Conservation (phyloP, 306 rosid genomes). For the Arachis hypogaea region DNA sequence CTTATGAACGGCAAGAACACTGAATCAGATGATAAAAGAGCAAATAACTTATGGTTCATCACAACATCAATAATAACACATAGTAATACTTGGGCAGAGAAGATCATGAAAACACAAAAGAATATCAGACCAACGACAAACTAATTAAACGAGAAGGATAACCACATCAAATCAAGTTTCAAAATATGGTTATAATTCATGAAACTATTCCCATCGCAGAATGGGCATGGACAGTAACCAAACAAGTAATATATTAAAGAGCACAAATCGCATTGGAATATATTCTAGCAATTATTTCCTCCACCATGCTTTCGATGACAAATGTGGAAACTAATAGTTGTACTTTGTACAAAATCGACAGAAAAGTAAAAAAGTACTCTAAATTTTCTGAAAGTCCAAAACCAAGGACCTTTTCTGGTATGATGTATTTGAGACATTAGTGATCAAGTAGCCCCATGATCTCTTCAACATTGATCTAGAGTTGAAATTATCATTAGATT, state of each 20-base stretch:
- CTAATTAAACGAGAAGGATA: background rate
- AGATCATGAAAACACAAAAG: background rate
- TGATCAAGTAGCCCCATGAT: background rate
- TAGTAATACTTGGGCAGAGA: background rate
- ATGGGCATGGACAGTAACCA: background rate
- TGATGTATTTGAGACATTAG: background rate
- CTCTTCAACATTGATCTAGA: constrained; percentile 11
- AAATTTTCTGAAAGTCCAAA: constrained; percentile 1
- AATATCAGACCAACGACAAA: constrained; percentile 5
- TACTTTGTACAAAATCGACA: background rate
- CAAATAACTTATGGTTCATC: background rate
- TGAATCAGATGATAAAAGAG: background rate
- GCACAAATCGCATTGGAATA: background rate
- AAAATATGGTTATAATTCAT: background rate
- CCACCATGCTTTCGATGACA: background rate
- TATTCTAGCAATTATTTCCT: background rate
- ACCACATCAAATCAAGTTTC: constrained; percentile 9
- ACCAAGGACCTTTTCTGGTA: background rate
- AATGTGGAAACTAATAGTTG: no score
- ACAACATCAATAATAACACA: constrained; percentile 1
- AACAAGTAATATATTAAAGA: background rate
- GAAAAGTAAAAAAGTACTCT: background rate
- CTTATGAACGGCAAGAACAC: constrained; percentile 14
- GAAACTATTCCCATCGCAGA: background rate
- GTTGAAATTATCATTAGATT: background rate